phyloP scores from a whole-genome alignment of 148 eudicot genomes.

The Polygonum aviculare region DNA sequence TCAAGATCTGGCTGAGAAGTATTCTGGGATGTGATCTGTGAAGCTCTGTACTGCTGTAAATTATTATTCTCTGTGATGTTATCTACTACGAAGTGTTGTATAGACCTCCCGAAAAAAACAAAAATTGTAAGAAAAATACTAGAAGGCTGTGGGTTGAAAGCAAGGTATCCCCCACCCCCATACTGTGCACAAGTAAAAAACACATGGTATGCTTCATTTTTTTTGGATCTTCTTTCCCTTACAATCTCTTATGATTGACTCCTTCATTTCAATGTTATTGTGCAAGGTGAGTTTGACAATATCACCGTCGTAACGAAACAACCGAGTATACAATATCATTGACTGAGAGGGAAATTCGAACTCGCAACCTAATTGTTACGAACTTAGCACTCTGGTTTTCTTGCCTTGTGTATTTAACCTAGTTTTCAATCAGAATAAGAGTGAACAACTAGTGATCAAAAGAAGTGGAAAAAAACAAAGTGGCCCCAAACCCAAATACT shows the following conservation, averaged over 20 bases:
- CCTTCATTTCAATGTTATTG: background rate
- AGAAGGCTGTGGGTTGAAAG: slow-evolving; percentile 7
- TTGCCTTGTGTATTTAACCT: too few relatives aligned
- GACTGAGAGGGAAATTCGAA: too few relatives aligned
- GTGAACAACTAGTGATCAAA: background rate
- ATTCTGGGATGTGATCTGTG: background rate
- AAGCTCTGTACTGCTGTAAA: background rate
- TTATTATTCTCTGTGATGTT: background rate
- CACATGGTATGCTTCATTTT: background rate
- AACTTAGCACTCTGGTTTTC: too few relatives aligned
- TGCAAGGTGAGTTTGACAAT: background rate
- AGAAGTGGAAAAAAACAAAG: background rate
- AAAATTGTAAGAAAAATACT: background rate
- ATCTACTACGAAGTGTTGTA: background rate
- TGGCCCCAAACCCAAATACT: background rate
- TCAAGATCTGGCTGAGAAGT: background rate
- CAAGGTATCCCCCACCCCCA: slow-evolving; percentile 7
- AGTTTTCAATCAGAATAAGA: background rate
- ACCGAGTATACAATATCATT: too few relatives aligned
- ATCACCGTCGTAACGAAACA: background rate
- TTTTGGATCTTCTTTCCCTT: background rate
- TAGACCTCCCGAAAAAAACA: background rate
- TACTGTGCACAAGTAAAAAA: background rate
- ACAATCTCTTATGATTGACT: too few relatives aligned
- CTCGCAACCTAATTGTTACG: too few relatives aligned